A percentile compares a stretch with the other conserved stretches of the same genome.
Evolutionary conservation across 164 flowering plant species (phyloP).

Genomic region (Piper betle): DNA sequence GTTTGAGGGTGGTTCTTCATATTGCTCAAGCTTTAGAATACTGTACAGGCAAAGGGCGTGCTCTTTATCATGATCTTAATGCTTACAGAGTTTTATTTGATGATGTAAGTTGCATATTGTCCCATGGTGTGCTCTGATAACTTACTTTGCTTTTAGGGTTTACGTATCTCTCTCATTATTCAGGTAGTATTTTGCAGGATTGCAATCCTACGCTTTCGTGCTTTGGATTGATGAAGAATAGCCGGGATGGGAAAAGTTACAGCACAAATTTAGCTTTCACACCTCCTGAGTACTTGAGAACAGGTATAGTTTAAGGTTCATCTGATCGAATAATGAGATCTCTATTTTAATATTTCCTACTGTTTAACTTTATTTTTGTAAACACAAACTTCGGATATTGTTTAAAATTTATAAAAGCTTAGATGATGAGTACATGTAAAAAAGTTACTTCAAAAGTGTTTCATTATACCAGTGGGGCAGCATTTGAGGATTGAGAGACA

Average conservation of each 20-base stretch:
- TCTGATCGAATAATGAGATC: not conserved
- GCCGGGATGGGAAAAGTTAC: slow-evolving; percentile 86
- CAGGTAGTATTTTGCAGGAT: slow-evolving; percentile 33
- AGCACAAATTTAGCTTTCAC: slow-evolving; percentile 88
- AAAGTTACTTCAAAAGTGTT: too few species aligned
- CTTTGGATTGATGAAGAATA: slow-evolving; percentile 92
- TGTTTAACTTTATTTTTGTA: too few species aligned
- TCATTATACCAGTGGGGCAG: too few species aligned
- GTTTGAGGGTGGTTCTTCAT: slow-evolving; percentile 77
- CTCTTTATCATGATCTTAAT: slow-evolving; percentile 86
- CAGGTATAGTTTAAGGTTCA: slow-evolving; percentile 29
- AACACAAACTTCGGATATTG: too few species aligned
- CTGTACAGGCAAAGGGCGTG: slow-evolving; percentile 76
- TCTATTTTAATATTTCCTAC: not conserved
- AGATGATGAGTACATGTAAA: too few species aligned
- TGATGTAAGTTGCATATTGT: slow-evolving; percentile 34
- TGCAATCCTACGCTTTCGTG: slow-evolving; percentile 75
- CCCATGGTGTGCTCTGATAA: not conserved
- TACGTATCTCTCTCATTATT: slow-evolving; percentile 7
- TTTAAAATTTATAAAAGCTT: too few species aligned
- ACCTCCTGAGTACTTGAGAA: slow-evolving; percentile 81
- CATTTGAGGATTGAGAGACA: too few species aligned
- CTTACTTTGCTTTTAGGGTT: not conserved
- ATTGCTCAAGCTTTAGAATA: slow-evolving; percentile 88
- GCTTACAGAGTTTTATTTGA: slow-evolving; percentile 81